Base-by-base conservation (phyloP, 202 grass and related monocot genomes). In the Elaeis oleifera region DNA sequence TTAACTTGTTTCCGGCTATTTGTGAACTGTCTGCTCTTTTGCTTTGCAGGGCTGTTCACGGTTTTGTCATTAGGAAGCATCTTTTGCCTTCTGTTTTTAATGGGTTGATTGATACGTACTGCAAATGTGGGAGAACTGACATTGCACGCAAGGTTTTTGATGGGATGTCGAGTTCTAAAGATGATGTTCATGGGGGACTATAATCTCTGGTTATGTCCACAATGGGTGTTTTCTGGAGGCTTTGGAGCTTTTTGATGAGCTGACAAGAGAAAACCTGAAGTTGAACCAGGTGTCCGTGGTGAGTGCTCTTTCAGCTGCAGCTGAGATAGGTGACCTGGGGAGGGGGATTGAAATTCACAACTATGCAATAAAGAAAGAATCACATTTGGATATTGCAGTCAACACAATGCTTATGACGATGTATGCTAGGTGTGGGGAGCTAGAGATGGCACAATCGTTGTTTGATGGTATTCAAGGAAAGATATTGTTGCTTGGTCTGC, bases 401-500 rank as follows among this genome's bases (percentile, higher is more conserved):
- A 82, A 57, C 23, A 82, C 79, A 8, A 67, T 74, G 69, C 67
- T 82, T 49, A 49, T 76, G 20, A 76, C 54, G 24, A 76, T 76
- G 73, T 72, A 82, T 61, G 79, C 73, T 24, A 82, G 56, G 54
- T 76, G 73, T 26, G 79, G 79, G 60, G 72, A 32, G 29, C 59
- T 64, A 8, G 73, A 76, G 58, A 82, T 63, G 54, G 72, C 79
- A 67, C 72, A 68, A 66, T 67, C 59, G 39, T 0, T 82, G 5
- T 82, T 82, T 72, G 56, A 72, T 56, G 64, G 51, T 51, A 76
- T 82, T 6, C 26, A 62, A 53, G 64, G 72, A 56, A 55, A 23
- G 79, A 82, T 77, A 25, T 82, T 24, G 16, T 82, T 55, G 66
- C 79, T 57, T 82, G 79, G 79, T 77, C 79, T 3, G 79, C 79